These are phyloP conservation scores for Trichoderma guizhouense DNA, from an alignment of 2,329 filamentous ascomycete genomes.

Conservation along the genomic window DNA sequence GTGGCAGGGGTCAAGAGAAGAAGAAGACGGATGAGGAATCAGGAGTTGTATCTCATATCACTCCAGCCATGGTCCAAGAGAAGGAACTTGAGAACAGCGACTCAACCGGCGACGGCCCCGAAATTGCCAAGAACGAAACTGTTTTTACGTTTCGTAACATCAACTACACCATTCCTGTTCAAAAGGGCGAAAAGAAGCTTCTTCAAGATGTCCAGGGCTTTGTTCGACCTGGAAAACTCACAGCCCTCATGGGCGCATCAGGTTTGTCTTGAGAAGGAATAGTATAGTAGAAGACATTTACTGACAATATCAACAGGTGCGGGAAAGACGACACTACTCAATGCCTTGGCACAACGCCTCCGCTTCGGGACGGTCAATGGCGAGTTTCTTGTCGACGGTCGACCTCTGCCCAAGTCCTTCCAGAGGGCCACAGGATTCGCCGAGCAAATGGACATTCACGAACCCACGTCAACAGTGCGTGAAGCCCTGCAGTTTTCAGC, in stretches of 20 bases:
- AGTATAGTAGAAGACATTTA: background rate
- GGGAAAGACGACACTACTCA: constrained; percentile 73
- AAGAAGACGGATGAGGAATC: constrained; percentile 50
- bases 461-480: constrained; percentile 62
- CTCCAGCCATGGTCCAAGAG: constrained; percentile 56
- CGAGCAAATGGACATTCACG: constrained; percentile 65
- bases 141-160: constrained; percentile 53
- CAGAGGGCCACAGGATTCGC: constrained; percentile 73
- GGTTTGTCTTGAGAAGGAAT: constrained; percentile 27
- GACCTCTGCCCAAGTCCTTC: constrained; percentile 68
- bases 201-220: constrained; percentile 78
- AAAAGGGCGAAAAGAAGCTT: constrained; percentile 64
- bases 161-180: constrained; percentile 50
- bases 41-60: constrained; percentile 41
- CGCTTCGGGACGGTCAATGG: constrained; percentile 74
- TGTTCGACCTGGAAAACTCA: constrained; percentile 77
- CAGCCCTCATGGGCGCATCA: constrained; percentile 68
- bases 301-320: constrained; percentile 29
- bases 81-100: constrained; percentile 28
- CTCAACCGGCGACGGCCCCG: constrained; percentile 33
- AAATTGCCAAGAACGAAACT: constrained; percentile 59
- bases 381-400: constrained; percentile 75
- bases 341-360: constrained; percentile 70
- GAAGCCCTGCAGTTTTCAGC: constrained; percentile 66
- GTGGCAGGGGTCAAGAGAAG: constrained; percentile 34